Percentiles rank a stretch among this genome's conserved stretches.
Conservation (phyloP, 2,329 filamentous ascomycete genomes). For the Colletotrichum abscissum region DNA sequence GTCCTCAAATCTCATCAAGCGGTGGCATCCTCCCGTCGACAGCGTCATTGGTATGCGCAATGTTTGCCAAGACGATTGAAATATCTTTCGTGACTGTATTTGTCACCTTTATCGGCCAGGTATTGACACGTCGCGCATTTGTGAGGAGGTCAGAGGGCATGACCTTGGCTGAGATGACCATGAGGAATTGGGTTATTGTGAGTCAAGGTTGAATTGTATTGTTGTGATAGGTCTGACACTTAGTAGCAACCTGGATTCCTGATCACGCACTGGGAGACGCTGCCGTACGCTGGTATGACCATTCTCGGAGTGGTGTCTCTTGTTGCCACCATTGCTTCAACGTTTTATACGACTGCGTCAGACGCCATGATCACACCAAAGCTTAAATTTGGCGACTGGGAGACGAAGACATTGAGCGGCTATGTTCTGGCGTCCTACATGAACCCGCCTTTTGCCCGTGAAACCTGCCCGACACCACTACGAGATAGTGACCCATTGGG, state of each 20-base stretch:
- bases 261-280: conserved; percentile 74
- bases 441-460: conserved; percentile 67
- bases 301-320: conserved; percentile 74
- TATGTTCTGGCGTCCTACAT: conserved; percentile 71
- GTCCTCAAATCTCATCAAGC: conserved; percentile 63
- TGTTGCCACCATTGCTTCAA: conserved; percentile 71
- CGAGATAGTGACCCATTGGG: conserved; percentile 48
- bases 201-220: conserved; percentile 17
- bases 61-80: conserved; percentile 82
- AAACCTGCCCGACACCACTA: conserved; percentile 73
- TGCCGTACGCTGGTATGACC: conserved; percentile 72
- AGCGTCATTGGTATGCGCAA: conserved; percentile 74
- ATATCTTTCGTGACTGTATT: conserved; percentile 82
- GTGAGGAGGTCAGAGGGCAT: conserved; percentile 70
- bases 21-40: conserved; percentile 69
- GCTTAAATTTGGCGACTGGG: conserved; percentile 68
- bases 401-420: conserved; percentile 62
- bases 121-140: conserved; percentile 76
- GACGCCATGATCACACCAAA: conserved; percentile 81
- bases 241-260: conserved; percentile 74
- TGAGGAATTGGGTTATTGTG: conserved; percentile 78
- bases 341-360: conserved; percentile 82
- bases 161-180: conserved; percentile 80
- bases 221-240: neutral
- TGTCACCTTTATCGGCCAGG: conserved; percentile 79